Evolutionary conservation across 352 stramenopile genomes (phyloP), one percentile per base, ranked within the genome.

Genomic region (Phytopythium litorale): DNA sequence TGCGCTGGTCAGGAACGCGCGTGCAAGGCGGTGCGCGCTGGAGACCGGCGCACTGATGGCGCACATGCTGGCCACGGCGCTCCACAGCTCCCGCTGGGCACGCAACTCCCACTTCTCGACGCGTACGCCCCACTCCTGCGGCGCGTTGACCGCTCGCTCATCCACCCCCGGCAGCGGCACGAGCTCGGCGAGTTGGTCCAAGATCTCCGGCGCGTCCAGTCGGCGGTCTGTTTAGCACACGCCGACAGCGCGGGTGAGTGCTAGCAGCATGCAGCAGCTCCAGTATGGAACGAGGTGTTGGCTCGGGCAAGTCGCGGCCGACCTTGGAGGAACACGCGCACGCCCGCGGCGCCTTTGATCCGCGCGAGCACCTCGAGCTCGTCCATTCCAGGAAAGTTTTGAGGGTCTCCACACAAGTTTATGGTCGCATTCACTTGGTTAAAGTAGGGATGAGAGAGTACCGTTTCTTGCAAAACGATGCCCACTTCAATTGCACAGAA

Each of bases 61-160:
- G 18, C 51, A 43, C 33, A 58, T 43, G 32, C 69, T 78, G 13
- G 73, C 71, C 28, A 89, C 62, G 35, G 77, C 76, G 45, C 78
- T 87, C 80, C 78, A 92, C 23, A 88, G 65, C 37, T 87, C 75
- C 0, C 82, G 78, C 57, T 92, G 82, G 5, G 70, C 71, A 21
- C 56, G 28, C 25, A 81, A 32, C 11, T 68, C 46, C 40, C 86
- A 50, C 30, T 72, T 58, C 48, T 92, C 78, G 37, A 91, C 65
- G 9, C 67, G 51, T 0, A 91, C 50, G 0, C 78, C 75, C 28
- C 76, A 65, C 28, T 65, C 59, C 53, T 49, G 38, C 57, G 3
- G 32, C 3, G 18, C 16, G 12, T 28, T 43, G n/a, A 4, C 57
- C 16, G 37, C 37, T 19, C 25, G 32, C 49, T 19, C 12, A n/a